Evolutionary conservation across 2,329 filamentous ascomycete species (phyloP).

Genomic region (Sporothrix phasma): DNA sequence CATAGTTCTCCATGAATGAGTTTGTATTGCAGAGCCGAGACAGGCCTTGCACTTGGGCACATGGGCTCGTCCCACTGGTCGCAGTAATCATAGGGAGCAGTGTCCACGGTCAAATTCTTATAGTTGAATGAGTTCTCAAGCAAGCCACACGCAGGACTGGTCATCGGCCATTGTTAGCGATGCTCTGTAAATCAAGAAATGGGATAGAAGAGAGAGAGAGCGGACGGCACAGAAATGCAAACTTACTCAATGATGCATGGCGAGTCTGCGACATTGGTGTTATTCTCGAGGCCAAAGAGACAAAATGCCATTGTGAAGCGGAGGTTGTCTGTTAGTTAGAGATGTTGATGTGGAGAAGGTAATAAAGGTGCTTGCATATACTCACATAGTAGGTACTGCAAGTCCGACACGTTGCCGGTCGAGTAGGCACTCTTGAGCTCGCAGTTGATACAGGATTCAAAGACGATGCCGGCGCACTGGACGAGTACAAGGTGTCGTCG

Average conservation of each 20-base stretch:
- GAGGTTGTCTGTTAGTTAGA: constrained; percentile 41
- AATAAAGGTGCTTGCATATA: constrained; percentile 9
- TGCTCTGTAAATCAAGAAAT: not conserved
- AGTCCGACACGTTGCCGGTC: constrained; percentile 35
- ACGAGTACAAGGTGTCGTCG: constrained; percentile 30
- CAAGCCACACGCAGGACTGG: constrained; percentile 43
- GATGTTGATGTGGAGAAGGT: too few species aligned
- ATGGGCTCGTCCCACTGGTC: constrained; percentile 34
- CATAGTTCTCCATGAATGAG: constrained; percentile 42
- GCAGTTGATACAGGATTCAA: constrained; percentile 42
- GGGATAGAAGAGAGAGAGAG: not conserved
- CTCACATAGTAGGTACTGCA: constrained; percentile 47
- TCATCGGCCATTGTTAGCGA: constrained; percentile 5
- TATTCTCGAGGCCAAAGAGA: constrained; percentile 40
- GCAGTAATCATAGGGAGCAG: constrained; percentile 45
- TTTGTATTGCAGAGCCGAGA: constrained; percentile 28
- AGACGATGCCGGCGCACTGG: constrained; percentile 37
- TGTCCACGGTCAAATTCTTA: constrained; percentile 37
- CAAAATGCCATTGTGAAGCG: constrained; percentile 47
- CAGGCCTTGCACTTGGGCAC: constrained; percentile 39
- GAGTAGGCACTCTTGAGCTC: constrained; percentile 40
- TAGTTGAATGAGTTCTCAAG: constrained; percentile 39
- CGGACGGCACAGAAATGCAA: too few species aligned
- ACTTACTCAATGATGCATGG: constrained; percentile 45
- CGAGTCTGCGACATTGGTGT: constrained; percentile 31